These are phyloP conservation scores for Stylonectria norvegica DNA, from an alignment of 2,329 filamentous ascomycete genomes.

Conservation along the genomic window DNA sequence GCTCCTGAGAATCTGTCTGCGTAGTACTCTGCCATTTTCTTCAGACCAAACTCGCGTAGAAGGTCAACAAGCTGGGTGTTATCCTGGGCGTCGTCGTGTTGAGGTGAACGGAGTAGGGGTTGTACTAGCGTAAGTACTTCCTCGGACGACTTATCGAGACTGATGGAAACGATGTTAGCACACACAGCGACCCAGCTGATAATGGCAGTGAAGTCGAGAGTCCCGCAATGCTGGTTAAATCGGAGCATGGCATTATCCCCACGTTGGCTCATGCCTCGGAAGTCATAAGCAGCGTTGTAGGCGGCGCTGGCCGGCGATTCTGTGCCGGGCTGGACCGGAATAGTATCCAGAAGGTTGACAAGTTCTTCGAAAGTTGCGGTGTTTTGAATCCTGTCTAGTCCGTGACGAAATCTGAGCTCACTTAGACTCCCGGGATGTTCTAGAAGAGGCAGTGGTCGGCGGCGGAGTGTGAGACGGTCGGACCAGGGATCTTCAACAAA, in stretches of 20 bases:
- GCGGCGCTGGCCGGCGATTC: not conserved
- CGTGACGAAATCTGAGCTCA: conserved; percentile 2
- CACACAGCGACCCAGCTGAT: conserved; percentile 13
- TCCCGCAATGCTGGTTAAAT: conserved; percentile 20
- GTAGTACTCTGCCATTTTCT: conserved; percentile 1
- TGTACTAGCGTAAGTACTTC: not conserved
- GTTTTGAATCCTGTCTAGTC: conserved; percentile 2
- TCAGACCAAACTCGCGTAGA: conserved; percentile 1
- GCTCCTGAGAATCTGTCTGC: not conserved
- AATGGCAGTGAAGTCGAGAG: conserved; percentile 11
- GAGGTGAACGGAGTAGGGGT: conserved; percentile 1
- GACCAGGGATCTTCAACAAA: conserved; percentile 17
- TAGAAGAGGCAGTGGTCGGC: conserved; percentile 11
- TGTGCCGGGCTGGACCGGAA: not conserved
- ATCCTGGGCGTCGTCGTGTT: not conserved
- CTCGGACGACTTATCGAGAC: not conserved
- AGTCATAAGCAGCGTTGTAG: conserved; percentile 12
- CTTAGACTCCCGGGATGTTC: conserved; percentile 10
- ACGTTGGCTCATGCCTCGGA: conserved; percentile 1
- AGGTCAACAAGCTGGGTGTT: conserved; percentile 2
- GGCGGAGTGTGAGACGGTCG: conserved; percentile 11
- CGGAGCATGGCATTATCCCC: not conserved
- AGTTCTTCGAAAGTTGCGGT: conserved; percentile 3
- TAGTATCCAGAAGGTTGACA: conserved; percentile 5
- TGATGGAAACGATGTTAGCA: conserved; percentile 1